Evolutionary conservation across 768 basidiomycete species (phyloP).

Genomic region (Lactifluus hygrophoroides): DNA sequence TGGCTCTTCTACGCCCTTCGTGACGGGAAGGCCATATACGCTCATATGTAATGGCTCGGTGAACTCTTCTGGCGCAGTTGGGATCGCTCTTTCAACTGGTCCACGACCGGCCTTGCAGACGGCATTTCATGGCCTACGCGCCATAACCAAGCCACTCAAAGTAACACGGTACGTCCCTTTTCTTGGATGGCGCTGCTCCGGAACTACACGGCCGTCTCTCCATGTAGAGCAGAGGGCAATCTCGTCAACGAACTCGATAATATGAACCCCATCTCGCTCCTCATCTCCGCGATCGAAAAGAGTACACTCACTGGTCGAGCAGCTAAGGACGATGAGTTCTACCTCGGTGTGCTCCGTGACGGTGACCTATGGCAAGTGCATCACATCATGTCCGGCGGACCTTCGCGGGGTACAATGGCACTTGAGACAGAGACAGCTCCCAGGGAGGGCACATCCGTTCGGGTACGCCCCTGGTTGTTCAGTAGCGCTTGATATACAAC

Average conservation of each 20-base stretch:
- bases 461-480: conserved; percentile 27
- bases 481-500: neutral
- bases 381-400: conserved; percentile 62
- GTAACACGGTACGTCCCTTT: conserved; percentile 26
- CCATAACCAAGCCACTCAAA: conserved; percentile 38
- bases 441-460: conserved; percentile 39
- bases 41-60: conserved; percentile 51
- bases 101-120: conserved; percentile 19
- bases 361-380: too few relatives aligned
- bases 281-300: conserved; percentile 45
- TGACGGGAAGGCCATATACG: conserved; percentile 67
- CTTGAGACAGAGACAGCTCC: conserved; percentile 38
- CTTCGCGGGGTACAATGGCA: conserved; percentile 51
- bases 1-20: conserved; percentile 69
- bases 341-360: too few relatives aligned
- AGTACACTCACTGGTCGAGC: too few relatives aligned
- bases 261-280: too few relatives aligned
- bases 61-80: conserved; percentile 59
- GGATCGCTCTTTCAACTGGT: conserved; percentile 36
- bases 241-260: conserved; percentile 51
- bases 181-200: neutral
- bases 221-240: conserved; percentile 63
- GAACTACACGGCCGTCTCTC: neutral
- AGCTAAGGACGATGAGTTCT: too few relatives aligned
- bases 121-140: conserved; percentile 33